These are phyloP conservation scores for Microcos paniculata DNA, from an alignment of 345 rosid species.

Conservation along the genomic window DNA sequence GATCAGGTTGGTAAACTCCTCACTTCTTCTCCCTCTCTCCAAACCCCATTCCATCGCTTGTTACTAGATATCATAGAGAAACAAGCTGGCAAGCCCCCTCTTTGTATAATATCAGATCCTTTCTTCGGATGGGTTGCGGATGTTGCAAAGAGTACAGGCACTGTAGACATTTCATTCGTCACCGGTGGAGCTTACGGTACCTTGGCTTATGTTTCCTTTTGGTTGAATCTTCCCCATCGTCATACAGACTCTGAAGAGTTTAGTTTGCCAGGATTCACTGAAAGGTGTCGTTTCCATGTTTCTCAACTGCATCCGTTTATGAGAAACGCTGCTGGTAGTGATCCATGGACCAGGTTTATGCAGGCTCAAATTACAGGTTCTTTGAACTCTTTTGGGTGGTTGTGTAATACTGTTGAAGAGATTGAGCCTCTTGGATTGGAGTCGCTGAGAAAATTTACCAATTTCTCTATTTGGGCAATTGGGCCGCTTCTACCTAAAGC, in stretches of 20 bases:
- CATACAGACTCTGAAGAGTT: slow-evolving; percentile 31
- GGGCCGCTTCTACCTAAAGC: slow-evolving; percentile 47
- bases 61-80: slow-evolving; percentile 17
- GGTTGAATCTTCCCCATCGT: slow-evolving; percentile 51
- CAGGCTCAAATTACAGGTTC: slow-evolving; percentile 33
- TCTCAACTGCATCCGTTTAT: slow-evolving; percentile 33
- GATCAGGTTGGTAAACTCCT: slow-evolving; percentile 19
- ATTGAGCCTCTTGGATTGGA: slow-evolving; percentile 35
- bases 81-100: slow-evolving; percentile 32
- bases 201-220: slow-evolving; percentile 36
- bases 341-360: slow-evolving; percentile 41
- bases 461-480: slow-evolving; percentile 39
- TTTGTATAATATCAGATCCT: slow-evolving; percentile 41
- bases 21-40: slow-evolving; percentile 16
- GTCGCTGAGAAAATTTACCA: slow-evolving; percentile 29
- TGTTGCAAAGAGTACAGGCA: slow-evolving; percentile 33
- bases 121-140: slow-evolving; percentile 45
- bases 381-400: slow-evolving; percentile 32
- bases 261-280: slow-evolving; percentile 43
- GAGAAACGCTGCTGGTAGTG: slow-evolving; percentile 39
- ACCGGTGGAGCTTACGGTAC: slow-evolving; percentile 46
- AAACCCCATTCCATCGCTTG: slow-evolving; percentile 27
- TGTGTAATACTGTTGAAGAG: slow-evolving; percentile 44
- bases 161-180: slow-evolving; percentile 22
- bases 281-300: slow-evolving; percentile 35